A percentile compares a stretch with the other conserved stretches of the same genome.
Conservation (phyloP, 2,329 filamentous ascomycete species). For the Paecilomyces variotii region DNA sequence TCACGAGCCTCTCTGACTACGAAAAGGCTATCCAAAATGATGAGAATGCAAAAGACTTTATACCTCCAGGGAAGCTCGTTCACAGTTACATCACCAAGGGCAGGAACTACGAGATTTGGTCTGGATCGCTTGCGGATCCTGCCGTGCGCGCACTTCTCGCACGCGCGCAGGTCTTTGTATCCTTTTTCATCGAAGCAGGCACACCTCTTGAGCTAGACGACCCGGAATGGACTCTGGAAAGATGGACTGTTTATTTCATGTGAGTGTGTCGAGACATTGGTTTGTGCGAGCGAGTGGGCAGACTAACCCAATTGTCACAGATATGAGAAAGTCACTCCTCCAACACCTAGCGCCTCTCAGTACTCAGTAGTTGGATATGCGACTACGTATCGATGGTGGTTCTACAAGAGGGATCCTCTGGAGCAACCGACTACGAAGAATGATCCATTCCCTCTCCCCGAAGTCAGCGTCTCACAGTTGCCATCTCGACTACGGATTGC, state of each 20-base stretch:
- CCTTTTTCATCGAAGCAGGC: conserved; percentile 91
- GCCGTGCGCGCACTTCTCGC: conserved; percentile 63
- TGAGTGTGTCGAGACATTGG: conserved; percentile 35
- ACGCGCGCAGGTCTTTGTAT: conserved; percentile 74
- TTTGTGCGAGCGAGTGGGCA: background rate
- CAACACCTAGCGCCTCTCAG: conserved; percentile 42
- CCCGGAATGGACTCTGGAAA: conserved; percentile 62
- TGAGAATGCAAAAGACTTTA: conserved; percentile 41
- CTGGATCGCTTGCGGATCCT: conserved; percentile 62
- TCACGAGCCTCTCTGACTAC: conserved; percentile 55
- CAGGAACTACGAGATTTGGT: conserved; percentile 76
- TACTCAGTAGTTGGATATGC: conserved; percentile 85
- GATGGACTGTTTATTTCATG: conserved; percentile 89
- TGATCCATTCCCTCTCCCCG: conserved; percentile 35
- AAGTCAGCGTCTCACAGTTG: conserved; percentile 49
- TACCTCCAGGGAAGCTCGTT: conserved; percentile 67
- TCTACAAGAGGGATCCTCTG: conserved; percentile 33
- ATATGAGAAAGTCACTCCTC: conserved; percentile 47
- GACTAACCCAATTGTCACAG: conserved; percentile 19
- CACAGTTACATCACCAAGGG: conserved; percentile 54
- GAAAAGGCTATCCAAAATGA: conserved; percentile 48
- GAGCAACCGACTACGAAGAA: conserved; percentile 34
- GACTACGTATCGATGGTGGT: conserved; percentile 82
- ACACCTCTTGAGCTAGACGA: conserved; percentile 64
- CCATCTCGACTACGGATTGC: conserved; percentile 78